These are phyloP conservation scores for Rhodotorula babjevae DNA, from an alignment of 768 basidiomycete genomes.

Conservation along the genomic window DNA sequence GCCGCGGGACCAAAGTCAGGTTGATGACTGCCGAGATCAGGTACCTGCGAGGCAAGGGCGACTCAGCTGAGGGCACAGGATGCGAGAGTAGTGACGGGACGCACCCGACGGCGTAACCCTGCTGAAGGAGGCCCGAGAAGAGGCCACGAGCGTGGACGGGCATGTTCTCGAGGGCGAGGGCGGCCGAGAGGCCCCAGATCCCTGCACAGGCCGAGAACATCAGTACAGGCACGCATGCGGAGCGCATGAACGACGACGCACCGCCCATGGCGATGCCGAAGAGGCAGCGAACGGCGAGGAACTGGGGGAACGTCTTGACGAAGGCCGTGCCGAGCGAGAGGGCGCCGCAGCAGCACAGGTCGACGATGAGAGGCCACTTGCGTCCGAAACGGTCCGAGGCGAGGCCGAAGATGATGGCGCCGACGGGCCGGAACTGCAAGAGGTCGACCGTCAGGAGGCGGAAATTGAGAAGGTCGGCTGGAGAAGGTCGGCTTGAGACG, in stretches of 20 bases:
- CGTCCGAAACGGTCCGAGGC: slow-evolving; percentile 84
- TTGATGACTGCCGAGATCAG: slow-evolving; percentile 80
- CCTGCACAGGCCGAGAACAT: background rate
- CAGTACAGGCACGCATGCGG: too few relatives aligned
- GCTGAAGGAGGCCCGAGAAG: slow-evolving; percentile 75
- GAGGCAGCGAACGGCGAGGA: slow-evolving; percentile 74
- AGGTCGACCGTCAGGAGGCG: slow-evolving; percentile 48
- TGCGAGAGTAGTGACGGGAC: background rate
- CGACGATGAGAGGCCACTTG: slow-evolving; percentile 83
- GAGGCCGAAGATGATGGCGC: slow-evolving; percentile 66
- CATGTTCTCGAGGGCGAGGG: slow-evolving; percentile 30
- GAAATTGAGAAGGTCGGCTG: too few relatives aligned
- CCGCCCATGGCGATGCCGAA: slow-evolving; percentile 39
- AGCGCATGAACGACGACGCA: too few relatives aligned
- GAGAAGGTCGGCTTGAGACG: slow-evolving; percentile 46
- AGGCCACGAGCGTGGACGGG: slow-evolving; percentile 65
- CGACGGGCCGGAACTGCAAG: slow-evolving; percentile 72
- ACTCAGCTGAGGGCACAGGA: too few relatives aligned
- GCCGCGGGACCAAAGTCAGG: slow-evolving; percentile 50
- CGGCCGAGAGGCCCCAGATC: slow-evolving; percentile 2
- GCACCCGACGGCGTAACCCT: slow-evolving; percentile 49
- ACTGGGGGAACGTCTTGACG: slow-evolving; percentile 66
- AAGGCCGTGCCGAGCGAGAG: slow-evolving; percentile 73
- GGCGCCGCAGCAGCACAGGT: slow-evolving; percentile 64
- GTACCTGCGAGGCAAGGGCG: slow-evolving; percentile 52